Conservation (phyloP, 345 rosid genomes). For the Gossypium thurberi region DNA sequence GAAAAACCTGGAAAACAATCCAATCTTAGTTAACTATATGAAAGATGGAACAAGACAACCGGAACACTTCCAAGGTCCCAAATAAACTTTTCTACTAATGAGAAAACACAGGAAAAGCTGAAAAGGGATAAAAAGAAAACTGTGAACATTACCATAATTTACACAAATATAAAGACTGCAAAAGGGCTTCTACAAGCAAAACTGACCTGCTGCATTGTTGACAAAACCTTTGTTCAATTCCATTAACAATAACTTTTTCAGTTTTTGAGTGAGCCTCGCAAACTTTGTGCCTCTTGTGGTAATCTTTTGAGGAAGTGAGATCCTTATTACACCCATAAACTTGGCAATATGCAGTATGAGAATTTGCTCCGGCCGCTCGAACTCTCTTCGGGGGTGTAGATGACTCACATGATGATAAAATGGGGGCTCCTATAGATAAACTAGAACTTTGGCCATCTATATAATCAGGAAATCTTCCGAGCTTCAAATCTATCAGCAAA, state of each 20-base stretch:
- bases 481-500: constrained; percentile 55
- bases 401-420: constrained; percentile 22
- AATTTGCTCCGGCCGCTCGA: constrained; percentile 26
- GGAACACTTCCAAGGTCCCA: neutral
- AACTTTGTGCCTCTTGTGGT: constrained; percentile 77
- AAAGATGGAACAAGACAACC: neutral
- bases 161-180: no score
- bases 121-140: neutral
- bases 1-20: neutral
- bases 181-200: constrained; percentile 2
- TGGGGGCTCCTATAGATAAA: constrained; percentile 17
- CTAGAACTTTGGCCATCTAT: constrained; percentile 22
- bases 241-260: constrained; percentile 52
- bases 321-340: constrained; percentile 72
- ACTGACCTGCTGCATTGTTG: constrained; percentile 89
- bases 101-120: neutral
- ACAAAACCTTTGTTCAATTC: constrained; percentile 73
- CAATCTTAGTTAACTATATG: neutral
- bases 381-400: constrained; percentile 28
- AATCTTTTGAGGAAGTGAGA: constrained; percentile 60
- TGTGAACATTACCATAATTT: neutral
- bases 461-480: constrained; percentile 52
- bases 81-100: neutral
- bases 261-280: constrained; percentile 76
- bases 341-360: constrained; percentile 47